Conservation (phyloP, 1,284 basidiomycete genomes). For the Paramarasmius palmivorus region DNA sequence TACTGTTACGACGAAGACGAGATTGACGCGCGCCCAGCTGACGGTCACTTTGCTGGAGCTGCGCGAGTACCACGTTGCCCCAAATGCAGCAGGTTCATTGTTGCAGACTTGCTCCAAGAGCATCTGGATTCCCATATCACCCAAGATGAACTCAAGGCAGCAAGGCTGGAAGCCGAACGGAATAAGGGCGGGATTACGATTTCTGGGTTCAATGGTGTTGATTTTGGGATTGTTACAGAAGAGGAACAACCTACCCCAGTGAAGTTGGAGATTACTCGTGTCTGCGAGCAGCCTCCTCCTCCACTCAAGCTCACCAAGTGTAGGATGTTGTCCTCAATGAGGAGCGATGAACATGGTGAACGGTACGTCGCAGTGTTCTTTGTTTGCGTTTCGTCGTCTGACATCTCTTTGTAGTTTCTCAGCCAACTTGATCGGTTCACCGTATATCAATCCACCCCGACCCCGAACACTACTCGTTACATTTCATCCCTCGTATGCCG, state of each 20-base stretch:
- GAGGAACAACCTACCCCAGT: slow-evolving; percentile 8
- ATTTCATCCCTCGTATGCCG: slow-evolving; percentile 19
- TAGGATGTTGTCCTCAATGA: slow-evolving; percentile 12
- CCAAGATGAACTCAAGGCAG: slow-evolving; percentile 13
- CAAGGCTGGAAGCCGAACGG: slow-evolving; percentile 22
- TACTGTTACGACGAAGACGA: slow-evolving; percentile 2
- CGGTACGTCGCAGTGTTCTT: slow-evolving; percentile 5
- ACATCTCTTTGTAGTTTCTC: slow-evolving; percentile 14
- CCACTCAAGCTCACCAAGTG: slow-evolving; percentile 11
- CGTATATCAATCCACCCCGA: slow-evolving; percentile 11
- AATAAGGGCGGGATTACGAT: slow-evolving; percentile 25
- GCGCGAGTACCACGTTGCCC: slow-evolving; percentile 8
- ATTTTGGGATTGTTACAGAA: slow-evolving; percentile 19
- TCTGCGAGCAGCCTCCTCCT: slow-evolving; percentile 7
- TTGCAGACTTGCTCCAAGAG: slow-evolving; percentile 6
- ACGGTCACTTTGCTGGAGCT: background rate
- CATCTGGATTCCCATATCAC: slow-evolving; percentile 14
- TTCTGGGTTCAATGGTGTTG: slow-evolving; percentile 17
- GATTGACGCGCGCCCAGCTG: background rate
- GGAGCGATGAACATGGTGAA: slow-evolving; percentile 10
- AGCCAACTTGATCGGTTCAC: slow-evolving; percentile 9
- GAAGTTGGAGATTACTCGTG: slow-evolving; percentile 5
- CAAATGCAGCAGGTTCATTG: slow-evolving; percentile 12
- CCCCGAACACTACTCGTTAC: slow-evolving; percentile 10
- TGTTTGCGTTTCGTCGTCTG: background rate